These are phyloP conservation scores for Chalciporus piperatus DNA, from an alignment of 768 basidiomycete genomes.

Conservation along the genomic window DNA sequence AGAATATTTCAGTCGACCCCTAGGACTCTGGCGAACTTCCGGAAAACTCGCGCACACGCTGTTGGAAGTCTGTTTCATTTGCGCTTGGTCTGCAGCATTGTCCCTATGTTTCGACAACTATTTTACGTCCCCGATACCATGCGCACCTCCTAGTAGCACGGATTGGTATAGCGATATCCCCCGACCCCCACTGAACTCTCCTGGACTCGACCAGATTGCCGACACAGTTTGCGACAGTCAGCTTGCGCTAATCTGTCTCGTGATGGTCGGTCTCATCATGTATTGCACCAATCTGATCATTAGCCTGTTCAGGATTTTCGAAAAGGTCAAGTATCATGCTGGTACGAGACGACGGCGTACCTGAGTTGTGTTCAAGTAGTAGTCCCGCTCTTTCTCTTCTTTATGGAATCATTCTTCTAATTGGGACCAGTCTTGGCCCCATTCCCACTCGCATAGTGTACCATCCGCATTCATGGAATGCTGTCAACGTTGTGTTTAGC, in stretches of 20 bases:
- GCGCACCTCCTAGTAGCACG: conserved; percentile 54
- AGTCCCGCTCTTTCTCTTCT: background rate
- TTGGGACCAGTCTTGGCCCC: background rate
- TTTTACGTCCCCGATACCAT: conserved; percentile 83
- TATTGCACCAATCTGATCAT: conserved; percentile 86
- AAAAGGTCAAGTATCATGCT: conserved; percentile 79
- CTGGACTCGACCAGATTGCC: conserved; percentile 44
- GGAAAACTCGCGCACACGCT: conserved; percentile 84
- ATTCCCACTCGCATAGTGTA: background rate
- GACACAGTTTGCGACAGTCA: conserved; percentile 71
- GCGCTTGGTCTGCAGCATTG: conserved; percentile 89
- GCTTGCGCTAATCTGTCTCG: conserved; percentile 72
- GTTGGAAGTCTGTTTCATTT: conserved; percentile 85
- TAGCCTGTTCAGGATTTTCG: conserved; percentile 81
- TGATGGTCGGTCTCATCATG: conserved; percentile 72
- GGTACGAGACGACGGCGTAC: conserved; percentile 27
- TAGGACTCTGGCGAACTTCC: conserved; percentile 91
- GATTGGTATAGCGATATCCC: conserved; percentile 75
- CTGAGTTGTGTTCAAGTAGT: background rate
- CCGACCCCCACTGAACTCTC: conserved; percentile 31
- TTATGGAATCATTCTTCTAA: background rate
- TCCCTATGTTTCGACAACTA: conserved; percentile 90
- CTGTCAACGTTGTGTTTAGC: background rate
- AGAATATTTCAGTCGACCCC: conserved; percentile 89
- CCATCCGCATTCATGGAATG: background rate